Evolutionary conservation across 106 monocot species (phyloP).

Genomic region (Allium cepa): DNA sequence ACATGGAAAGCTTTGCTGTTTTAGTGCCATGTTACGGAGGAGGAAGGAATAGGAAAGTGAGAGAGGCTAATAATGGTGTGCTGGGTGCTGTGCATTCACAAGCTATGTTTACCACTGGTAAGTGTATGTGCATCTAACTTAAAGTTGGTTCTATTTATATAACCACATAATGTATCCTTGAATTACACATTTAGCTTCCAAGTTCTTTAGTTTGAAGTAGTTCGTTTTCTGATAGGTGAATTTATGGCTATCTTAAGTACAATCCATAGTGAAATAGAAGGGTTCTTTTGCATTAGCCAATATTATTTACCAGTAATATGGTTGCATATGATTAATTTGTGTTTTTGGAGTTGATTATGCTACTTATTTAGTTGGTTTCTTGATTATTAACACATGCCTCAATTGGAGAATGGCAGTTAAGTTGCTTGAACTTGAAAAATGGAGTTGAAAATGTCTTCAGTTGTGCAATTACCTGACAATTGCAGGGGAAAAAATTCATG

Average conservation of each 20-base stretch:
- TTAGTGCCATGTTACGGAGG: constrained; percentile 71
- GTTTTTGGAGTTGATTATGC: too few species aligned
- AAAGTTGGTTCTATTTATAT: background rate
- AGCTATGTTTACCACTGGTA: constrained; percentile 24
- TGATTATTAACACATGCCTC: too few species aligned
- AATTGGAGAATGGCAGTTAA: too few species aligned
- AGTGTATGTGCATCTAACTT: constrained; percentile 2
- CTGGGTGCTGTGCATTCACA: constrained; percentile 7
- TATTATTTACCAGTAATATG: too few species aligned
- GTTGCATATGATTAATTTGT: too few species aligned
- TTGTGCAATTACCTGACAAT: too few species aligned
- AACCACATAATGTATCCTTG: background rate
- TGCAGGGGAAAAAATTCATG: too few species aligned
- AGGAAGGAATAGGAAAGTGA: constrained; percentile 18
- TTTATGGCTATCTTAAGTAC: background rate
- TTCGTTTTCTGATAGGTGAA: background rate
- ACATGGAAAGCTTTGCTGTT: constrained; percentile 68
- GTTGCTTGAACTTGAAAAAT: too few species aligned
- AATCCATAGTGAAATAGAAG: background rate
- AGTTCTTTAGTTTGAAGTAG: background rate
- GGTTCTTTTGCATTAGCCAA: too few species aligned
- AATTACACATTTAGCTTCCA: background rate
- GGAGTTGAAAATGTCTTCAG: too few species aligned
- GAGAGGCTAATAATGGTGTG: constrained; percentile 7
- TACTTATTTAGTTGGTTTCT: too few species aligned